phyloP scores from a whole-genome alignment of 108 stramenopile genomes.

The Thalassiosira profunda region DNA sequence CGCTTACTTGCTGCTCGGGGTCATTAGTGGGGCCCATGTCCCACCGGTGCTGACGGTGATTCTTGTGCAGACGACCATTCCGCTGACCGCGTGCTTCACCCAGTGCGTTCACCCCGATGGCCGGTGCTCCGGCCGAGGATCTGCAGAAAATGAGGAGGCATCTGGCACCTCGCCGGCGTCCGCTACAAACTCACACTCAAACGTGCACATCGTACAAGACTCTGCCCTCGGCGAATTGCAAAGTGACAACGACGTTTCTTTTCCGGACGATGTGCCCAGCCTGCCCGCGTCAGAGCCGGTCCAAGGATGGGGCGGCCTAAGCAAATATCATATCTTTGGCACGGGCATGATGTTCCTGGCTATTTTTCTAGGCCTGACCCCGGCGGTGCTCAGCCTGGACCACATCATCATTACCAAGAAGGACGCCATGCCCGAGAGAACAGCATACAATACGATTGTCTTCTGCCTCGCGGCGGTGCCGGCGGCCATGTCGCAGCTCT shows the following conservation, averaged over 20 bases:
- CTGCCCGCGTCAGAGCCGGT: conserved; percentile 26
- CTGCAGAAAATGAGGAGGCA: background rate
- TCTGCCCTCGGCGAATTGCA: conserved; percentile 5
- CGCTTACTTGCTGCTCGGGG: conserved; percentile 70
- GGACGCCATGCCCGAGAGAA: conserved; percentile 66
- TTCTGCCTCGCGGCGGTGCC: conserved; percentile 71
- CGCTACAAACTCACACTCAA: conserved; percentile 1
- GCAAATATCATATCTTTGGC: conserved; percentile 65
- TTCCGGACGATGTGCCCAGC: background rate
- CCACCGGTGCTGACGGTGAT: conserved; percentile 87
- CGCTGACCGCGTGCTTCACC: conserved; percentile 73
- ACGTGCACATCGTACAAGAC: conserved; percentile 6
- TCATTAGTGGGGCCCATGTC: conserved; percentile 80
- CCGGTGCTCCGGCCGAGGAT: conserved; percentile 23
- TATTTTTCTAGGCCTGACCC: conserved; percentile 65
- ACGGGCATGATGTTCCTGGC: conserved; percentile 67
- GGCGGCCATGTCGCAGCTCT: conserved; percentile 80
- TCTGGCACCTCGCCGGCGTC: background rate
- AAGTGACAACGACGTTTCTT: conserved; percentile 5
- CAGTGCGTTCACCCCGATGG: conserved; percentile 80
- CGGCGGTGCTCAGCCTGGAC: conserved; percentile 66
- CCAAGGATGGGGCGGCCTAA: conserved; percentile 74
- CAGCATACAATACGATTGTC: conserved; percentile 80
- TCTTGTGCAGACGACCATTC: conserved; percentile 79
- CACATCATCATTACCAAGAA: conserved; percentile 63